Conservation (phyloP, 106 monocot species). For the Platanthera zijinensis region DNA sequence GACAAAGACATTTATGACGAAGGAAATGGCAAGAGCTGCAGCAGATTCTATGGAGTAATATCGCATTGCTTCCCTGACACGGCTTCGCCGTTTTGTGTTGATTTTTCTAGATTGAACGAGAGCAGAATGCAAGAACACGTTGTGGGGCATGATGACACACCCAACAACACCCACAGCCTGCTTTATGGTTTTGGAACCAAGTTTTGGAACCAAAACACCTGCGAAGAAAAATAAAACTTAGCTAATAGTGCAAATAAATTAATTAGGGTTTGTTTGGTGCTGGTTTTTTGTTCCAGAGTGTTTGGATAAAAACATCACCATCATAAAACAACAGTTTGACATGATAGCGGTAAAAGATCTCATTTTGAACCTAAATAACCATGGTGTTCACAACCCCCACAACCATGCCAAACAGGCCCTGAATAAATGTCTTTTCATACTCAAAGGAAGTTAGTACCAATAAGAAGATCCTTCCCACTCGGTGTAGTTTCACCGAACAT, state of each 20-base stretch:
- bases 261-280: neutral
- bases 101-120: conserved; percentile 80
- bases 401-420: too few species aligned
- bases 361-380: too few species aligned
- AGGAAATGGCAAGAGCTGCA: conserved; percentile 54
- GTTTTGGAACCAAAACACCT: conserved; percentile 75
- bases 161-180: conserved; percentile 79
- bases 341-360: too few species aligned
- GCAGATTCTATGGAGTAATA: conserved; percentile 83
- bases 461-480: conserved; percentile 49
- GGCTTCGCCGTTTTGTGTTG: conserved; percentile 32
- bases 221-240: neutral
- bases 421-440: neutral
- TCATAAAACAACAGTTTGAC: too few species aligned
- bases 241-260: neutral
- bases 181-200: conserved; percentile 63
- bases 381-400: too few species aligned
- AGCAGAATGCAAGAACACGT: conserved; percentile 85
- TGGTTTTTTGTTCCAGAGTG: too few species aligned
- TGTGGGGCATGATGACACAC: conserved; percentile 86
- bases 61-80: conserved; percentile 54
- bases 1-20: conserved; percentile 71
- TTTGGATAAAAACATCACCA: too few species aligned
- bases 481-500: conserved; percentile 81
- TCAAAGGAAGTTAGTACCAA: conserved; percentile 28